Conservation (phyloP, 768 basidiomycete genomes). For the Saitozyma podzolica region DNA sequence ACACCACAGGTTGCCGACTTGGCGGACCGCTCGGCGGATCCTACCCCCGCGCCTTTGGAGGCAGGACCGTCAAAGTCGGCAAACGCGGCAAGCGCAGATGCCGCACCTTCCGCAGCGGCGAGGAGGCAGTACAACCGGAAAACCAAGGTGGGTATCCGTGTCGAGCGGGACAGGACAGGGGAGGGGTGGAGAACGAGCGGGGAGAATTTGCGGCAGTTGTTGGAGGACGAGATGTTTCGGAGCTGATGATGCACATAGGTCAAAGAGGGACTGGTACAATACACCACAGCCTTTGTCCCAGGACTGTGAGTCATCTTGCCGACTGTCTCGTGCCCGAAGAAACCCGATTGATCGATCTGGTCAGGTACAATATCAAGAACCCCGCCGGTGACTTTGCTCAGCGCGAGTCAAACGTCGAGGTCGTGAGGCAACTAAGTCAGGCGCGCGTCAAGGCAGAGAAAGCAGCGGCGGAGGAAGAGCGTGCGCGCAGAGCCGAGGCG, state of each 20-base stretch:
- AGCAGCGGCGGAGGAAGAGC: slow-evolving; percentile 21
- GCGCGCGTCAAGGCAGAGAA: slow-evolving; percentile 26
- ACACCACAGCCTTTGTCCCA: slow-evolving; percentile 37
- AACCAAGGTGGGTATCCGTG: slow-evolving; percentile 17
- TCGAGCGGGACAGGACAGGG: slow-evolving; percentile 4
- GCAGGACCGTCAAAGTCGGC: too few species aligned
- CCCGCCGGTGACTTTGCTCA: slow-evolving; percentile 41
- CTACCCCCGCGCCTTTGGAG: too few species aligned
- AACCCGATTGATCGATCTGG: slow-evolving; percentile 2
- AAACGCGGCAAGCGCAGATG: background rate
- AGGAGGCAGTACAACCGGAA: slow-evolving; percentile 17
- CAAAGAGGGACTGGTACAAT: slow-evolving; percentile 14
- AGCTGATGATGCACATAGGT: slow-evolving; percentile 7
- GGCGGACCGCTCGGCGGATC: too few species aligned
- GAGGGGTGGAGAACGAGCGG: background rate
- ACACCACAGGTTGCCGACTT: too few species aligned
- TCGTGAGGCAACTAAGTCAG: slow-evolving; percentile 31
- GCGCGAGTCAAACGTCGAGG: slow-evolving; percentile 38
- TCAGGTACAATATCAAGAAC: slow-evolving; percentile 41
- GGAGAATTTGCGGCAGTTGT: too few species aligned
- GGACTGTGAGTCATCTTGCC: slow-evolving; percentile 21
- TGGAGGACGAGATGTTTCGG: too few species aligned
- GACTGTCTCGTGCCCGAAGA: background rate
- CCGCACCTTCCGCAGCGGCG: slow-evolving; percentile 8
- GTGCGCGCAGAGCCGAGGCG: slow-evolving; percentile 4